A percentile compares a stretch with the other conserved stretches of the same genome.
phyloP scores from a whole-genome alignment of 2,329 filamentous ascomycete species.

The Fusarium dlaminii region DNA sequence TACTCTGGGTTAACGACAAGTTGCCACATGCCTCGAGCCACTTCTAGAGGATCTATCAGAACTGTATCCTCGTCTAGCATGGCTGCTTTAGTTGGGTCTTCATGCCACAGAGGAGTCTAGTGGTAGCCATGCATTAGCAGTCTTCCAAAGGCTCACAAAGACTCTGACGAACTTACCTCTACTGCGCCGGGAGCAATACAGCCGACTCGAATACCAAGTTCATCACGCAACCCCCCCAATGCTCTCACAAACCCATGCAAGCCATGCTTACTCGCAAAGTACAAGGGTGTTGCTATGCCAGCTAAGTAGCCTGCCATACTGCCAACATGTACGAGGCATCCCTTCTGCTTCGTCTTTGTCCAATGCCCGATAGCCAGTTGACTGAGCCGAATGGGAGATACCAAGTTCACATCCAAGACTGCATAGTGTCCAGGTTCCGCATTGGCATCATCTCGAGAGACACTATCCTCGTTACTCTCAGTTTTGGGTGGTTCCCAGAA shows the following conservation, averaged over 20 bases:
- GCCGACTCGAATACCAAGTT: conserved; percentile 32
- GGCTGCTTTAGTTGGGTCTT: conserved; percentile 45
- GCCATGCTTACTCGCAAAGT: conserved; percentile 51
- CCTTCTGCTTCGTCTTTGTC: conserved; percentile 44
- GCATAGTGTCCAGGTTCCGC: conserved; percentile 47
- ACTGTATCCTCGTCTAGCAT: conserved; percentile 41
- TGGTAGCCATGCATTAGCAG: not conserved
- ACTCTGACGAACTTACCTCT: conserved; percentile 32
- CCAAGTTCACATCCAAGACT: conserved; percentile 50
- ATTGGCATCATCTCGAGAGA: conserved; percentile 42
- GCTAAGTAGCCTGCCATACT: conserved; percentile 48
- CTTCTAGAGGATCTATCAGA: conserved; percentile 45
- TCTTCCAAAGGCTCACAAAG: not conserved
- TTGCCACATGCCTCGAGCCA: conserved; percentile 46
- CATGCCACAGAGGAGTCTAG: conserved; percentile 48
- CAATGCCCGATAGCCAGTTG: conserved; percentile 53
- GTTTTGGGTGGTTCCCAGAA: conserved; percentile 51
- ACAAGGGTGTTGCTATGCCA: conserved; percentile 47
- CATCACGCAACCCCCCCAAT: conserved; percentile 44
- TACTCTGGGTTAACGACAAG: conserved; percentile 39
- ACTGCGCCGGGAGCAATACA: conserved; percentile 49
- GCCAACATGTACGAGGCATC: conserved; percentile 47
- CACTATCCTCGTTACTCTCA: conserved; percentile 41
- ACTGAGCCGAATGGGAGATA: conserved; percentile 49
- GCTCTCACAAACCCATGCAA: conserved; percentile 49